Conservation (phyloP, 1,284 basidiomycete genomes). For the Neonothopanus nambi region DNA sequence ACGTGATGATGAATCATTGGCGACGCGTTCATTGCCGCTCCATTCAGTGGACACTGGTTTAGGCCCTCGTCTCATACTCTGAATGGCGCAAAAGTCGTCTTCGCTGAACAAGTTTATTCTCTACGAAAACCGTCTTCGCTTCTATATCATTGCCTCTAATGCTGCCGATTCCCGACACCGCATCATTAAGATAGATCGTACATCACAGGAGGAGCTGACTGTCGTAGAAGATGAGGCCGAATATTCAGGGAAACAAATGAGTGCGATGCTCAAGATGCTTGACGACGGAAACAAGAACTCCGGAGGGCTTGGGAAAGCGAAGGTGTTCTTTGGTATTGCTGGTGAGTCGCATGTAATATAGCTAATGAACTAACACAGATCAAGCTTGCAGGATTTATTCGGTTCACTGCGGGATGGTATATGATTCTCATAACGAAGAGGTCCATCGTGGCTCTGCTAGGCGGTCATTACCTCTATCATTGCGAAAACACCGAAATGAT, state of each 20-base stretch:
- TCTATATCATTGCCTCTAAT: slow-evolving; percentile 89
- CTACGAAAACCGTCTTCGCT: slow-evolving; percentile 86
- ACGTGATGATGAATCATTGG: too few species aligned
- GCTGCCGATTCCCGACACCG: slow-evolving; percentile 82
- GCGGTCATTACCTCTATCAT: slow-evolving; percentile 97
- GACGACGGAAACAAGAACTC: slow-evolving; percentile 90
- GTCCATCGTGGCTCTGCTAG: slow-evolving; percentile 90
- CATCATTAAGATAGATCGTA: slow-evolving; percentile 91
- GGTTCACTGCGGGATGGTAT: slow-evolving; percentile 91
- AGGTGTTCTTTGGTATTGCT: slow-evolving; percentile 78
- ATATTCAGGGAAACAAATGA: slow-evolving; percentile 89
- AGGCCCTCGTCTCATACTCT: too few species aligned
- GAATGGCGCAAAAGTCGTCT: slow-evolving; percentile 10
- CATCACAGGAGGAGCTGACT: slow-evolving; percentile 68
- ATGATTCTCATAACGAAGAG: slow-evolving; percentile 89
- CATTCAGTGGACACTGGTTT: too few species aligned
- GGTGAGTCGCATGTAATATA: slow-evolving; percentile 44
- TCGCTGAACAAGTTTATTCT: slow-evolving; percentile 87
- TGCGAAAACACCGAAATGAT: slow-evolving; percentile 91
- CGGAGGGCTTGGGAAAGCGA: slow-evolving; percentile 85
- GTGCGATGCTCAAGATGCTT: slow-evolving; percentile 88
- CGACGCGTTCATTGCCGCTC: too few species aligned
- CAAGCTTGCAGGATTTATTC: slow-evolving; percentile 74
- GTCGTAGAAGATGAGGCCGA: slow-evolving; percentile 86
- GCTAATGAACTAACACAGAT: neutral